Base-by-base conservation (phyloP, 805 yeast genomes). In the Phaffomyces thermotolerans region DNA sequence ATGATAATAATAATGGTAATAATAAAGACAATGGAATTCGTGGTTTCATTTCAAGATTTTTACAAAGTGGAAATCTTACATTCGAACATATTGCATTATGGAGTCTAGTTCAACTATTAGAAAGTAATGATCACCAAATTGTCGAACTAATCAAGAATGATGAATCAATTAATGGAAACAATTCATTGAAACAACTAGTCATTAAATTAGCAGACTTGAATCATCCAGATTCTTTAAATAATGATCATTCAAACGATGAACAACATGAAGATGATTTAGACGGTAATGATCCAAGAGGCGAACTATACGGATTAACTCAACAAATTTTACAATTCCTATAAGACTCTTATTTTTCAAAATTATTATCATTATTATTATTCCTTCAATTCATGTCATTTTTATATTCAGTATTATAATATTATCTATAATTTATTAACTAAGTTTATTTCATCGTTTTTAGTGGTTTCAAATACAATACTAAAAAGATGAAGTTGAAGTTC, bases 31-130 rank as follows among this genome's bases (percentile, higher is more conserved):
- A 31, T 47, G 98, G 98, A 45, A 82, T 93, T 46, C 75, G 78
- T 48, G 93, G 89, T 24, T 93, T 93, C 60, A 72, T 93, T 51
- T 71, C 79, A 31, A 71, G 90, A 56, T 93, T 91, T 62, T 71
- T 93, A 57, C 79, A 79, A 49, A 78, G 88, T 57, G 83, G 83
- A 34, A 93, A 90, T 62, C 84, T 95, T 13, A 93, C 98, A 0
- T 93, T 93, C 65, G 98, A 93, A 66, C 99, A 93, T 63, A 93
- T 93, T 66, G 96, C 98, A 1, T 76, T 90, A 48, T 93, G 99
- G 99, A 91, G 96, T 36, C 83, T 90, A 52, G 72, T 91, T 53
- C 99, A 93, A 66, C 73, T 93, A 51, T 75, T 93, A 52, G 99
- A 93, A 65, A 81, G 95, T 48, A 86, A 84, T 54, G 85, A 89